Conservation (phyloP, 106 monocot species). For the Posidonia australis region DNA sequence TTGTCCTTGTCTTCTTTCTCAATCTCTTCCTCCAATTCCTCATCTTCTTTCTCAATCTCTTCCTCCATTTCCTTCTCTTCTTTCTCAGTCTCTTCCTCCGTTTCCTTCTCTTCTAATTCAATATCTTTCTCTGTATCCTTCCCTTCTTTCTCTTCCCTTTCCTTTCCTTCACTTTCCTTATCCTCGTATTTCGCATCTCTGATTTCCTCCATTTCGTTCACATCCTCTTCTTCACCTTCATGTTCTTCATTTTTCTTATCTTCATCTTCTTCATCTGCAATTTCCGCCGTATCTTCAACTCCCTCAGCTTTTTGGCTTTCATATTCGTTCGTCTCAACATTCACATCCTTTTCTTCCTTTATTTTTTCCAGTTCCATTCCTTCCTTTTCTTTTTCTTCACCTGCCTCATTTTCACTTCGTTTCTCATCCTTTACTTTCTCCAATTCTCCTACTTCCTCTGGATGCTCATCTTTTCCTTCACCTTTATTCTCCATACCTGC, state of each 20-base stretch:
- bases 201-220: neutral
- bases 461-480: neutral
- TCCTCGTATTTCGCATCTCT: neutral
- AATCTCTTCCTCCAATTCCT: conserved; percentile 1
- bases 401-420: neutral
- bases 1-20: neutral
- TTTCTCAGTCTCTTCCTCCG: neutral
- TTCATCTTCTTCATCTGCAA: neutral
- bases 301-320: neutral
- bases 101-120: neutral
- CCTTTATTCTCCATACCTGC: neutral
- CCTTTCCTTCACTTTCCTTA: neutral
- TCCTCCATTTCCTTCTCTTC: conserved; percentile 1
- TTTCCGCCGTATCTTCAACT: neutral
- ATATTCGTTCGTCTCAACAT: neutral
- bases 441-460: neutral
- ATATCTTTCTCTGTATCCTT: no score
- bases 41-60: neutral
- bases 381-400: neutral
- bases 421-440: neutral
- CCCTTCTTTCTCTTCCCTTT: neutral
- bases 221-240: neutral
- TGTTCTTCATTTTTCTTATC: neutral
- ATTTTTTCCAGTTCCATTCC: neutral
- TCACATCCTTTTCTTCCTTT: neutral